Evolutionary conservation across 768 basidiomycete species (phyloP).

Genomic region (Leccinum aurantiacum): DNA sequence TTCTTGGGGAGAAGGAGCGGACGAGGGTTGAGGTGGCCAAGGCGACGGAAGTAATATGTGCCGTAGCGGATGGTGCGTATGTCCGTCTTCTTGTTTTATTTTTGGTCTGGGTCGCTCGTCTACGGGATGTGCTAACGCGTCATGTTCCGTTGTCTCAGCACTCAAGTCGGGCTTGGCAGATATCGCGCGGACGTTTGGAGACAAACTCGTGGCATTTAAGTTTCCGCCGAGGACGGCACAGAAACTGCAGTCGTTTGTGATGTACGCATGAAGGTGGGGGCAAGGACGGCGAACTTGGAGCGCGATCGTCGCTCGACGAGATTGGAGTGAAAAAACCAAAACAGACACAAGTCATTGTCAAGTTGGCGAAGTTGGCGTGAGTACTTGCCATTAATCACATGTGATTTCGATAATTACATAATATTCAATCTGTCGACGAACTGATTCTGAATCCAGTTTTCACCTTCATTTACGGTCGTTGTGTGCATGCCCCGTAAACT

Average conservation of each 20-base stretch:
- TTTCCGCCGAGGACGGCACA: conserved; percentile 68
- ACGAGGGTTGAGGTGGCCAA: conserved; percentile 51
- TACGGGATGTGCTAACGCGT: neutral
- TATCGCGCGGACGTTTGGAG: conserved; percentile 72
- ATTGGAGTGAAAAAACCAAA: neutral
- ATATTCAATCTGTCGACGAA: too few relatives aligned
- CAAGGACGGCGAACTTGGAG: neutral
- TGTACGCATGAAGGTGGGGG: conserved; percentile 45
- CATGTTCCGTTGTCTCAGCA: conserved; percentile 30
- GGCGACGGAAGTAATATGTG: conserved; percentile 50
- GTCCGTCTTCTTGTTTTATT: neutral
- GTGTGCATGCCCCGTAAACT: too few relatives aligned
- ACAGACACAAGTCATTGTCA: too few relatives aligned
- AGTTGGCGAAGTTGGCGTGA: too few relatives aligned
- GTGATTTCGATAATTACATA: too few relatives aligned
- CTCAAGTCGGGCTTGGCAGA: conserved; percentile 65
- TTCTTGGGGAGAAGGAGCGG: conserved; percentile 39
- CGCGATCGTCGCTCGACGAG: too few relatives aligned
- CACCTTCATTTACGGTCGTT: too few relatives aligned
- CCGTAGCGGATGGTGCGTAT: conserved; percentile 61
- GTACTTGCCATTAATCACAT: too few relatives aligned
- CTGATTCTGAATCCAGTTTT: too few relatives aligned
- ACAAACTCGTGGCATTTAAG: conserved; percentile 72
- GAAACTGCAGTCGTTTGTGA: conserved; percentile 70
- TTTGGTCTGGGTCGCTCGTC: neutral